Evolutionary conservation across 176 grass and related monocot genomes (phyloP), one percentile per base, ranked within the genome.

Genomic region (Zoysia pacifica): DNA sequence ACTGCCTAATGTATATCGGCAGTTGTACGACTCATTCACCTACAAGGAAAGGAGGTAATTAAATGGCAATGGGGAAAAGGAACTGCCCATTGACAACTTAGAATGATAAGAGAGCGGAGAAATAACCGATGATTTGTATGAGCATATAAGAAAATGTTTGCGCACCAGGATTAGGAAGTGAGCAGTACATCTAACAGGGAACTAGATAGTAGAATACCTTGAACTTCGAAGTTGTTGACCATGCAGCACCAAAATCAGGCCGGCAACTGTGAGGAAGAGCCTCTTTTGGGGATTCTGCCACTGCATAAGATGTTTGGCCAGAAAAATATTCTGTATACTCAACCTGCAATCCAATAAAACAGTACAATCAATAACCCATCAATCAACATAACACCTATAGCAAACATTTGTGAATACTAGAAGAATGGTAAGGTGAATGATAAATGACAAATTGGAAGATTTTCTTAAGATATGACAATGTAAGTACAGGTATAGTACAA

Each of bases 301-400:
- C 74, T 56, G 94, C 85, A 85, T 87, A 90, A 79, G 89, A 94
- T 90, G 81, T 84, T 85, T 97, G 91, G 40, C 94, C 92, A 77
- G 94, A 94, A 89, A 97, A 92, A 85, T 92, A 89, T 83, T 97
- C 94, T 87, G 74, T 92, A 52, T 97, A 94, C 79, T 97, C 94
- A 80, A 97, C 94, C 94, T 97, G 67, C 70, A 81, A 44, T 75
- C 54, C n/a, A 69, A 84, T 70, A 37, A 69, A 74, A 14, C 28
- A 74, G 53, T 55, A 75, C 44, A 76, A 83, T 59, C 48, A 53
- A 69, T 35, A 66, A 44, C 18, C 10, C 63, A 71, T 9, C 55
- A 65, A 86, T 65, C 79, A 80, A 70, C 9, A 15, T 65, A 80
- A 70, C 47, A 84, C 6, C 50, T 50, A n/a, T 37, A 36, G 7